Base-by-base conservation (phyloP, 108 stramenopile species). In the Cyclotella cryptica region DNA sequence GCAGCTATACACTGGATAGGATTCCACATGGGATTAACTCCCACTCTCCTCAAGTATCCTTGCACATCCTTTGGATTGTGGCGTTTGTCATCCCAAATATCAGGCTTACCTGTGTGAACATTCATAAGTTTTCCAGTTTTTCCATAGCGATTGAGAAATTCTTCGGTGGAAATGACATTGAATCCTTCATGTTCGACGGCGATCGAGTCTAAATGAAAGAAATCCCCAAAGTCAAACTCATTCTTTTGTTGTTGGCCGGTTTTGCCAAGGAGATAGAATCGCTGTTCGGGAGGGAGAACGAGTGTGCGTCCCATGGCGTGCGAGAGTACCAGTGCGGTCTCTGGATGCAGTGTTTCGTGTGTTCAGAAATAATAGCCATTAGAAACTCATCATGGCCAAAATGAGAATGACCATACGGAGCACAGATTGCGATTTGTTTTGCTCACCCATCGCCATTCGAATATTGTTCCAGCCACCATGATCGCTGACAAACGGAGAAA, bases 301-400 rank as follows among this genome's bases (percentile, higher is more conserved):
- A 98, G 81, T n/a, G 92, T 97, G 12, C 98, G 80, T 9, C 97
- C 97, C 80, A 90, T 98, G 30, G 93, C 94, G 60, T 90, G 79
- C 1, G 96, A 91, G 35, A 96, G 67, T 10, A 88, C 93, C 26
- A 97, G 43, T 43, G 93, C 87, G 27, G 95, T 94, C 81, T 98
- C 95, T 81, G 86, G 35, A 58, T 21, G 26, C 19, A 24, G 12
- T 5, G 55, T 58, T 58, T 78, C 26, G 81, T 46, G 83, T 61
- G 29, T 69, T 53, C 15, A 53, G 47, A 49, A n/a, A n/a, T 49
- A 3, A 3, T n/a, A 49, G 2, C 18, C 3, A 9, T 49, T 7
- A 49, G 47, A 17, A 49, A 49, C 35, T 35, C 35, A 35, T n/a
- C n/a, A 6, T 35, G 2, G 35, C 35, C 35, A 6, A 35, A 35